Conservation (phyloP, 2,329 filamentous ascomycete species). For the Aspergillus sergii region DNA sequence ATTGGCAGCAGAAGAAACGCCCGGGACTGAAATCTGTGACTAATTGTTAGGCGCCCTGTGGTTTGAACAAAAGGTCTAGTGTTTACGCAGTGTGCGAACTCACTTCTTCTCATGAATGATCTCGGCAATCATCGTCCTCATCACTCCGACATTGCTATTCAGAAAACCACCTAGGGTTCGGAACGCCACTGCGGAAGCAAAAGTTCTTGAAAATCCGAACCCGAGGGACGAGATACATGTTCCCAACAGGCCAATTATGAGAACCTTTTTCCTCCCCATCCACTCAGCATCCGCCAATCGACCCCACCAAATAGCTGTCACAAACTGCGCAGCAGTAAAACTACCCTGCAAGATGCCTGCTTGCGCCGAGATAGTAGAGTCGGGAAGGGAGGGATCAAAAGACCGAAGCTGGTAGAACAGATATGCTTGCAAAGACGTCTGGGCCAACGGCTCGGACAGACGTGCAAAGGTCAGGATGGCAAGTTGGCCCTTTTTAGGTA, state of each 20-base stretch:
- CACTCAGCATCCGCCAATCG: constrained; percentile 65
- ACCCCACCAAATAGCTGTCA: constrained; percentile 83
- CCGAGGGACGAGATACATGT: constrained; percentile 67
- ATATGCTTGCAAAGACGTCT: constrained; percentile 76
- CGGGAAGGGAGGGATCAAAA: constrained; percentile 63
- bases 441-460: constrained; percentile 78
- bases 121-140: constrained; percentile 74
- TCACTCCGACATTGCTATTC: constrained; percentile 74
- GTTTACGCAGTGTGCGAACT: constrained; percentile 1
- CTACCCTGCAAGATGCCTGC: constrained; percentile 76
- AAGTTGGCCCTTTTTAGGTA: constrained; percentile 78
- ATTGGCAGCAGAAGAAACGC: constrained; percentile 65
- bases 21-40: constrained; percentile 47
- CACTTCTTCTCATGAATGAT: constrained; percentile 71
- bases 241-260: constrained; percentile 75
- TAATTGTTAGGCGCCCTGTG: constrained; percentile 1
- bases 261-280: constrained; percentile 74
- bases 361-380: constrained; percentile 71
- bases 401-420: constrained; percentile 88
- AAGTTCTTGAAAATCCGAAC: constrained; percentile 69
- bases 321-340: constrained; percentile 80
- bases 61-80: background rate
- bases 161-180: constrained; percentile 66
- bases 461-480: constrained; percentile 76
- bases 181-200: constrained; percentile 65